phyloP scores from a whole-genome alignment of 352 stramenopile species.

The Globisporangium acanthophoron region DNA sequence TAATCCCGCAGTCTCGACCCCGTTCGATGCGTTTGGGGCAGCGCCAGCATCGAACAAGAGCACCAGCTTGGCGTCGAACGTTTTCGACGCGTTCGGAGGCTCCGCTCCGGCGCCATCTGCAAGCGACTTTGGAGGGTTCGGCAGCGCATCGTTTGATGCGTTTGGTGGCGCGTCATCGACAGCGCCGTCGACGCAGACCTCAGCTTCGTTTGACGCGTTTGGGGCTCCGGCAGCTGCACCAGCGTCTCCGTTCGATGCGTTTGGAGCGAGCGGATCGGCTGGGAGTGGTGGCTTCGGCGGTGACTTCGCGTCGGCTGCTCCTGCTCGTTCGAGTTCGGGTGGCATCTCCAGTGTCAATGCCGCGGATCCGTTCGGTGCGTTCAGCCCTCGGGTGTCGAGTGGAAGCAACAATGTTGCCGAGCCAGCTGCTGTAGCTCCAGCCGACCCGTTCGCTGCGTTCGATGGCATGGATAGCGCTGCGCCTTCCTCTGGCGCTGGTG shows the following conservation, averaged over 20 bases:
- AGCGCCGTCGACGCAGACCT: background rate
- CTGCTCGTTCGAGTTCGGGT: conserved; percentile 23
- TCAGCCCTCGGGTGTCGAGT: conserved; percentile 17
- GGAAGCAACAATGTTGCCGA: conserved; percentile 9
- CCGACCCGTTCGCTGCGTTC: conserved; percentile 66
- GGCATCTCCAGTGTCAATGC: background rate
- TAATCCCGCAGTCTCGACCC: background rate
- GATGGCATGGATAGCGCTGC: conserved; percentile 31
- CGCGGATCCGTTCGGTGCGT: conserved; percentile 18
- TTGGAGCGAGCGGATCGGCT: conserved; percentile 20
- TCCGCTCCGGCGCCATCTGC: background rate
- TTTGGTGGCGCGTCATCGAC: conserved; percentile 19
- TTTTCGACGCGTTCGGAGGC: conserved; percentile 23
- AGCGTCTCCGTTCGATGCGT: conserved; percentile 24
- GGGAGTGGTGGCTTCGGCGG: conserved; percentile 21
- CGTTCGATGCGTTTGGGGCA: conserved; percentile 8
- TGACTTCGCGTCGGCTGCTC: conserved; percentile 18
- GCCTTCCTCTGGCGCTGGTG: conserved; percentile 2
- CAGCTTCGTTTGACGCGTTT: conserved; percentile 28
- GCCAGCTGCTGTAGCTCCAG: conserved; percentile 10
- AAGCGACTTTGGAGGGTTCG: conserved; percentile 7
- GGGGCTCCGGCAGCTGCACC: conserved; percentile 11
- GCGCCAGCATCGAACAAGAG: background rate
- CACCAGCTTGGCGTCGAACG: conserved; percentile 9
- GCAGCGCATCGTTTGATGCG: conserved; percentile 20